A percentile compares a stretch with the other conserved stretches of the same genome.
Conservation (phyloP, 1,139 yeast species). For the Pichia sp. region DNA sequence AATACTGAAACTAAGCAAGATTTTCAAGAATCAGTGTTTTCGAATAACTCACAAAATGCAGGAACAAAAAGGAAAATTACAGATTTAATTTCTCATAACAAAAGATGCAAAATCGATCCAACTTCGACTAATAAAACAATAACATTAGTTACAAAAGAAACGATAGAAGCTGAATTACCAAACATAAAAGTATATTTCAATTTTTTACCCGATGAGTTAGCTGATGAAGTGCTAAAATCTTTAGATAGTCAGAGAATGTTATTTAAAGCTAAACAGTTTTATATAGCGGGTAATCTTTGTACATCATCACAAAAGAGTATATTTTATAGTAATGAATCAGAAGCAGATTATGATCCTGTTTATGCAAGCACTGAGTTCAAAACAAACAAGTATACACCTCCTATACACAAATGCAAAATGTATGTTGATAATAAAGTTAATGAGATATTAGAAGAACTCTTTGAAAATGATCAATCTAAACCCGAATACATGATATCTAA, state of each 20-base stretch:
- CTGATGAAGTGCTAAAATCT: conserved; percentile 38
- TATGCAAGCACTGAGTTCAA: conserved; percentile 2
- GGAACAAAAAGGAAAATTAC: neutral
- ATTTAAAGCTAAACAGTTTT: conserved; percentile 42
- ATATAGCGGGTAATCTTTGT: conserved; percentile 56
- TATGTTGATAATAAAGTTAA: conserved; percentile 17
- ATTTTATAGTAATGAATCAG: conserved; percentile 31
- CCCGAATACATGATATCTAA: conserved; percentile 22
- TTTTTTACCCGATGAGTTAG: conserved; percentile 45
- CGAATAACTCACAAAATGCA: neutral
- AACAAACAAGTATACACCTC: conserved; percentile 8
- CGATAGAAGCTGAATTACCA: conserved; percentile 37
- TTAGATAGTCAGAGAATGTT: conserved; percentile 36
- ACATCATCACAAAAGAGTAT: conserved; percentile 46
- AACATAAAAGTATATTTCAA: conserved; percentile 46
- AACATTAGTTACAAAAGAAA: conserved; percentile 35
- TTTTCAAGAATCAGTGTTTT: neutral
- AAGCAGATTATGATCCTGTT: conserved; percentile 7
- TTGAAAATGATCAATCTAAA: conserved; percentile 30
- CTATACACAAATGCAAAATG: conserved; percentile 32
- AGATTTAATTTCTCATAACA: neutral
- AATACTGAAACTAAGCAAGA: neutral
- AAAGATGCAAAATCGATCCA: neutral
- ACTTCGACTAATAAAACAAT: conserved; percentile 15
- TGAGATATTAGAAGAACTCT: conserved; percentile 20